Evolutionary conservation across 345 rosid species (phyloP).

Genomic region (Ailanthus altissimus): DNA sequence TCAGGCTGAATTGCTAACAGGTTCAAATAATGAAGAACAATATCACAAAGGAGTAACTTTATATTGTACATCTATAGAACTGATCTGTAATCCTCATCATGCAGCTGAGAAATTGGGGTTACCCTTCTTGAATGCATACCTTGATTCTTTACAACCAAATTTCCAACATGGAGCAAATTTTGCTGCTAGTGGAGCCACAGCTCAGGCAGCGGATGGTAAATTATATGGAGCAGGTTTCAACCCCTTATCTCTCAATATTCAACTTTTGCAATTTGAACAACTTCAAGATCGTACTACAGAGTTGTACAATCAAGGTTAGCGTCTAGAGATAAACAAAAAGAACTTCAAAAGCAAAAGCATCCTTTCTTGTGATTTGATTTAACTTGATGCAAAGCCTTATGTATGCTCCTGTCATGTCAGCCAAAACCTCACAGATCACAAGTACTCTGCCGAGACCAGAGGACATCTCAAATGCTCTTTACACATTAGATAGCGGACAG

Average conservation of each 20-base stretch:
- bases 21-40: too few relatives aligned
- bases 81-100: neutral
- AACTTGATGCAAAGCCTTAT: neutral
- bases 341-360: neutral
- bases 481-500: constrained; percentile 33
- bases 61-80: too few relatives aligned
- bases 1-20: too few relatives aligned
- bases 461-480: constrained; percentile 34
- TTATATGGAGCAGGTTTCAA: constrained; percentile 16
- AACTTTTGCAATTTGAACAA: constrained; percentile 28
- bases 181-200: constrained; percentile 31
- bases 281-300: constrained; percentile 26
- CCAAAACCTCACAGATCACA: neutral
- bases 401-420: neutral
- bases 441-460: constrained; percentile 28
- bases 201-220: constrained; percentile 9
- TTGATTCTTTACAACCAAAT: constrained; percentile 29
- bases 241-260: constrained; percentile 26
- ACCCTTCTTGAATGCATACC: constrained; percentile 29
- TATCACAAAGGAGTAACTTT: too few relatives aligned
- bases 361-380: neutral
- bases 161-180: constrained; percentile 36
- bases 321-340: too few relatives aligned
- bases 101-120: constrained; percentile 34
- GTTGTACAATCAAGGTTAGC: constrained; percentile 27